Evolutionary conservation across 2,329 filamentous ascomycete genomes (phyloP).

Genomic region (Pseudocercospora vitis): DNA sequence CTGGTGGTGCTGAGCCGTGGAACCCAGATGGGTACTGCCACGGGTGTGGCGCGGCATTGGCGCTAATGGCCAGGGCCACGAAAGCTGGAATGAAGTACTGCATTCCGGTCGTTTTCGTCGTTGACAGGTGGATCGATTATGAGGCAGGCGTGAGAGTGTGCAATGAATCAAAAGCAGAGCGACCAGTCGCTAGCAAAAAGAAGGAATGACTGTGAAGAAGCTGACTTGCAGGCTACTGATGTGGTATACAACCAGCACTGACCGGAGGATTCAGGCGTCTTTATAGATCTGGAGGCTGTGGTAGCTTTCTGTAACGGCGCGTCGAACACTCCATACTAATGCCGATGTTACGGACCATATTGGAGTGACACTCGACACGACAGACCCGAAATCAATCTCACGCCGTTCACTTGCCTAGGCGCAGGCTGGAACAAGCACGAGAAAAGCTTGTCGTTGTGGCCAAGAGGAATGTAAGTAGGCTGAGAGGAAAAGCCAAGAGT

Average conservation of each 20-base stretch:
- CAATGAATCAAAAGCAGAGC: slow-evolving; percentile 12
- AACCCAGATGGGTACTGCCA: slow-evolving; percentile 15
- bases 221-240: neutral
- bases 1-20: neutral
- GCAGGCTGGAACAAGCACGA: slow-evolving; percentile 7
- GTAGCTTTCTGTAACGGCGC: neutral
- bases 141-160: slow-evolving; percentile 5
- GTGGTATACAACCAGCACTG: neutral
- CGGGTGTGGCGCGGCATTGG: slow-evolving; percentile 19
- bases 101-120: slow-evolving; percentile 14
- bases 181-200: slow-evolving; percentile 19
- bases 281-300: neutral
- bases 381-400: slow-evolving; percentile 4
- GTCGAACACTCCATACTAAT: neutral
- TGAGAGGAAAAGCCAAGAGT: slow-evolving; percentile 11
- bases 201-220: slow-evolving; percentile 9
- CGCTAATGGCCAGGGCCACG: slow-evolving; percentile 20
- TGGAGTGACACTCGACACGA: neutral
- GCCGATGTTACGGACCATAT: neutral
- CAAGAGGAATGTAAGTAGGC: neutral
- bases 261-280: neutral
- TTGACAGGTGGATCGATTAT: neutral
- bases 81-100: slow-evolving; percentile 21
- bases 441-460: slow-evolving; percentile 12
- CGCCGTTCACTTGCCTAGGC: slow-evolving; percentile 9